Evolutionary conservation across 495 filamentous ascomycete genomes (phyloP), one percentile per base, ranked within the genome.

Genomic region (Penicillium chermesinum): DNA sequence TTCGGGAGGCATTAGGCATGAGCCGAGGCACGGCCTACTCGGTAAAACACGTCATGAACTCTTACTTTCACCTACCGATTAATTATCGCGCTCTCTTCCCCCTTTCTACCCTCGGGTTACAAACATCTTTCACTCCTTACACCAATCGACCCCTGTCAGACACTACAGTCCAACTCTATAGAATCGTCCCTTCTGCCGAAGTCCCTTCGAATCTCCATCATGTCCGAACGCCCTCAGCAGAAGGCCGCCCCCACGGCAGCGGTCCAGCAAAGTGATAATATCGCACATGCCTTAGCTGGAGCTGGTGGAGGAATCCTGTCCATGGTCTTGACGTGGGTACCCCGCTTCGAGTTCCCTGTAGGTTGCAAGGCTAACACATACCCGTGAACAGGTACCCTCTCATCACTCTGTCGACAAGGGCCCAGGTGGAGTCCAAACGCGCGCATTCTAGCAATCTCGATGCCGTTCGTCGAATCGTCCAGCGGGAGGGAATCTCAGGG

Each of bases 391-490:
- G 88, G 44, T 97, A 98, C 64, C 93, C 93, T 13, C 81, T 99
- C 46, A 93, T 99, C 55, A 99, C 93, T 8, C 85, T 99, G 45
- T 99, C 93, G 12, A 99, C 93, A 17, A 85, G 93, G 62, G 93
- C 94, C 25, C 93, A 99, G 68, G 90, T 99, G 62, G 93, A 99
- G 66, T 96, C 91, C 27, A 91, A 89, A 69, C 87, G 89, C 47
- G 89, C 88, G 38, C 82, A 94, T 41, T 87, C 88, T 7, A 78
- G 82, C 39, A 88, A 89, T 52, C 76, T 87, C 38, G 80, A 89
- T 50, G 88, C 93, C 12, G 79, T 91, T 46, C 82, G 86, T 42
- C 84, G 85, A 53, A 97, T 99, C 58, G 76, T 99, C 35, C 82
- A 89, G 54, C 83, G 93, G 53, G 94, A 99, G 68, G 93, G 93